Conservation (phyloP, 1,284 basidiomycete species). For the Mycena sp. region DNA sequence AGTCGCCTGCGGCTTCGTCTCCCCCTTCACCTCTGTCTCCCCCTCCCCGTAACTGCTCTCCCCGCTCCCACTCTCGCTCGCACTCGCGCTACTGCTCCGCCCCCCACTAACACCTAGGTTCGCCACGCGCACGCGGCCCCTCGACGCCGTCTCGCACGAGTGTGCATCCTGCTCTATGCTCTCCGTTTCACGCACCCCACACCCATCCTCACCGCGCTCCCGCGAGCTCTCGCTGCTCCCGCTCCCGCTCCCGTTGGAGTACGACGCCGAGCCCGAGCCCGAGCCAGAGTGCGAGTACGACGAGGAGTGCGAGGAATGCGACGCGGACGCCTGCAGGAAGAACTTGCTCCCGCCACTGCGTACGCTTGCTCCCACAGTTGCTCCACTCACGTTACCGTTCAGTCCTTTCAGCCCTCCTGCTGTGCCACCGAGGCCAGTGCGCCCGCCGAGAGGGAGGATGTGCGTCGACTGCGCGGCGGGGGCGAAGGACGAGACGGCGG, state of each 20-base stretch:
- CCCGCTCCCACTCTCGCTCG: neutral
- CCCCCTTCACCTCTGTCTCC: neutral
- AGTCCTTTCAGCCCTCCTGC: too few relatives aligned
- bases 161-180: too few relatives aligned
- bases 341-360: slow-evolving; percentile 10
- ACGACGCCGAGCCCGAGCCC: neutral
- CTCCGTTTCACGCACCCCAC: too few relatives aligned
- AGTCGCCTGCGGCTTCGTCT: neutral
- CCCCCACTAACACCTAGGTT: neutral
- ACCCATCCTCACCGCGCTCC: neutral
- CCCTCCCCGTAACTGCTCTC: neutral
- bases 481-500: neutral
- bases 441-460: slow-evolving; percentile 25
- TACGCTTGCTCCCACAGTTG: too few relatives aligned
- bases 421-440: neutral
- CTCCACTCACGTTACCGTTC: too few relatives aligned
- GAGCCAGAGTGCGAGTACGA: neutral
- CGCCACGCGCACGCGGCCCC: too few relatives aligned
- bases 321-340: slow-evolving; percentile 2
- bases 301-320: neutral
- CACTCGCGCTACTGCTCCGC: neutral
- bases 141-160: too few relatives aligned
- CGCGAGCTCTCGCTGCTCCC: slow-evolving; percentile 18
- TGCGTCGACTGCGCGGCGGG: slow-evolving; percentile 25
- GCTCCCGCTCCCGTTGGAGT: slow-evolving; percentile 6